A percentile compares a stretch with the other conserved stretches of the same genome.
These are phyloP conservation scores for Echria macrotheca DNA, from an alignment of 495 filamentous ascomycete genomes.

Conservation along the genomic window DNA sequence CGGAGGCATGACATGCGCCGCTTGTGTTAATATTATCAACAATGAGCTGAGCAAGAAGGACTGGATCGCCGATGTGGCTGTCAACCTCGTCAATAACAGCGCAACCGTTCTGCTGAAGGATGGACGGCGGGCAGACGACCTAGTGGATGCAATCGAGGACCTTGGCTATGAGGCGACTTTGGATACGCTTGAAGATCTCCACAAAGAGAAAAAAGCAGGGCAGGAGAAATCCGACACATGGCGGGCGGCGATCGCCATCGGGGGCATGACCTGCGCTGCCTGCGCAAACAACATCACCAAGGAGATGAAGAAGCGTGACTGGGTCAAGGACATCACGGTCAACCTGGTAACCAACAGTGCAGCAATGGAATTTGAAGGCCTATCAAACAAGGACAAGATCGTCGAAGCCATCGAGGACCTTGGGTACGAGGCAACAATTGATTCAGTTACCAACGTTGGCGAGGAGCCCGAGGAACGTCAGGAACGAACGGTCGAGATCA, in stretches of 20 bases:
- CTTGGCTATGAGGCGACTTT: slow-evolving; percentile 71
- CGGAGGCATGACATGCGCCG: slow-evolving; percentile 78
- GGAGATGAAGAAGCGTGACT: slow-evolving; percentile 57
- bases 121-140: slow-evolving; percentile 41
- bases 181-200: slow-evolving; percentile 40
- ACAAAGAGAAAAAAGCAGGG: slow-evolving; percentile 18
- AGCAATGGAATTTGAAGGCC: slow-evolving; percentile 56
- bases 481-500: slow-evolving; percentile 58
- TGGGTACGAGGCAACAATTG: slow-evolving; percentile 69
- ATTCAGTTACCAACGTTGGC: slow-evolving; percentile 34
- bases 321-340: slow-evolving; percentile 58
- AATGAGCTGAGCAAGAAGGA: slow-evolving; percentile 55
- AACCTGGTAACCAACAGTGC: slow-evolving; percentile 72
- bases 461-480: slow-evolving; percentile 19
- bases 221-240: slow-evolving; percentile 33
- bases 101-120: slow-evolving; percentile 60
- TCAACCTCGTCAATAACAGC: slow-evolving; percentile 70
- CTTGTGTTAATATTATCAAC: slow-evolving; percentile 66
- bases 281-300: slow-evolving; percentile 63
- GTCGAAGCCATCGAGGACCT: slow-evolving; percentile 69
- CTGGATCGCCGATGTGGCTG: slow-evolving; percentile 57
- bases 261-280: slow-evolving; percentile 79
- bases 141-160: slow-evolving; percentile 71
- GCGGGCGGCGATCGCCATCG: slow-evolving; percentile 62
- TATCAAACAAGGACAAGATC: slow-evolving; percentile 49